Base-by-base conservation (phyloP, 306 rosid genomes). In the Luffa acutangula region DNA sequence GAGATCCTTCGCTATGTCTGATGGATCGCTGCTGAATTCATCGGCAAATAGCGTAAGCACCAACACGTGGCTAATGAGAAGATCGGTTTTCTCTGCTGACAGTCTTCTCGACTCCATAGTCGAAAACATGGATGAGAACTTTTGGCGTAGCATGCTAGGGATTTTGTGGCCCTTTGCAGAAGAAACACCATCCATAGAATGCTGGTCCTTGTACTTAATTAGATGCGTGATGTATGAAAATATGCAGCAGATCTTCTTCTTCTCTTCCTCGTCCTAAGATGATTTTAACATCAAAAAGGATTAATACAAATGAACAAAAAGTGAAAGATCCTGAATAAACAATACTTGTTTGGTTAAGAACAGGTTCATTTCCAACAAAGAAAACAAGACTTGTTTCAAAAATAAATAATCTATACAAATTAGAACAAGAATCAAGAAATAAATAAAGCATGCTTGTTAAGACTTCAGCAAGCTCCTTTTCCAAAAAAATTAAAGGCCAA, bases 191-290 rank as follows among this genome's bases (percentile, higher is more conserved):
- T 85, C 89, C 87, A 87, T 76, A 39, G 91, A 80, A 77, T 88
- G 84, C 83, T 81, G 87, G 75, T 93, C 97, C 85, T 89, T 95
- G 79, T 86, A 95, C 87, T 89, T 93, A 69, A 93, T 48, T 71
- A 95, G 96, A 87, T 95, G 97, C 3, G 87, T 91, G 80, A 95
- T 87, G 83, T 81, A 93, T 18, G 97, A 86, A 52, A 90, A 83
- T 81, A 95, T 89, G 89, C 88, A 84, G 49, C 83, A 85, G 25
- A 77, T 82, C 79, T 84, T 85, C 84, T 58, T 78, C 90, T 87
- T 89, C 79, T 88, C 95, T 25, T 81, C 87, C n/a, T 91, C 97
- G 75, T 90, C 97, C 97, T 93, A 83, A 15, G 81, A 80, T 48
- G 53, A 85, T 5, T 74, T 46, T 2, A 45, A 69, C 57, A 74